Base-by-base conservation (phyloP, 345 rosid species). In the Moricandia moricandioides region DNA sequence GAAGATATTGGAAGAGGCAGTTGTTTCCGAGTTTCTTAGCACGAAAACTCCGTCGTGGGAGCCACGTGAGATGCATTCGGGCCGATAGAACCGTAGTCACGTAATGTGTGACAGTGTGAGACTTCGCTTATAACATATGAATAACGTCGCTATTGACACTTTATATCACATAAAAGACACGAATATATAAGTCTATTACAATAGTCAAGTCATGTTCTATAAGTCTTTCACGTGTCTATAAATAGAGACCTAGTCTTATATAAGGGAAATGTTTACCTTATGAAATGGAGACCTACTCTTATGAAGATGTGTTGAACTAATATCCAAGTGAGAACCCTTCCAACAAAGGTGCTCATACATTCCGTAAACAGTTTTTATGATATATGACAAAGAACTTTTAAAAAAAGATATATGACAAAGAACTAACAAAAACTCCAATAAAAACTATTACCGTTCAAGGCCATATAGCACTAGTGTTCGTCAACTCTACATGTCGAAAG, bases 21-120 rank as follows among this genome's bases (percentile, higher is more conserved):
- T 91, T n/a, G 75, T 81, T 49, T 86, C 81, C 16, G 68, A 80
- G 72, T 89, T 79, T 81, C 73, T 78, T 83, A 89, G 97, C 86
- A 10, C 45, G 57, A 84, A 67, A 26, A 74, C 75, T 60, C 97
- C 98, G 9, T 82, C 69, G 39, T 91, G 97, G 93, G 89, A 71
- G 65, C 13, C 39, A 31, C 65, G 65, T 60, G 65, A 60, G 39
- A 1, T 60, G 65, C 65, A 71, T 18, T 26, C 80, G 2, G 12
- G 56, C 18, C 57, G 71, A 12, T 65, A n/a, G 54, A 62, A 21
- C 29, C 16, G 13, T 8, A 12, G 8, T 54, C 18, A 1, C 74
- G 4, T 47, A 2, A 59, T 31, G 3, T 55, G 34, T 18, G 43
- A 14, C 40, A 58, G 0, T 55, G 24, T 35, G 43, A n/a, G 29